Percentiles rank a stretch among this genome's conserved stretches.
phyloP scores from a whole-genome alignment of 2,329 filamentous ascomycete genomes.

The Corniculantispora saksenae region DNA sequence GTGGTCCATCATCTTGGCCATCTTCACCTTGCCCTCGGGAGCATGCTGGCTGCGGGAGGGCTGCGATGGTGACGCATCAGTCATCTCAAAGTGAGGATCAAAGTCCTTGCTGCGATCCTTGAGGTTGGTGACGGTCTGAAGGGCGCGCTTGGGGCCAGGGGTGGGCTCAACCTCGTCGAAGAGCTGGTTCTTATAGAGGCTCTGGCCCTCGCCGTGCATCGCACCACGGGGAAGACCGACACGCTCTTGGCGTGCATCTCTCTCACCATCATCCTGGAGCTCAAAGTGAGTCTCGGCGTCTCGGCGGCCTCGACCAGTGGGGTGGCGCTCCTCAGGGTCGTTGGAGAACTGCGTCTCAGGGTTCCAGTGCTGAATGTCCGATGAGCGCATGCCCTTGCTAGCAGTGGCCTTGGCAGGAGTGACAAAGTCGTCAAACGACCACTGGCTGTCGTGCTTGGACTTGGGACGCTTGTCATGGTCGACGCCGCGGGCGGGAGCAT shows the following conservation, averaged over 20 bases:
- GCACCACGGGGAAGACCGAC: constrained; percentile 52
- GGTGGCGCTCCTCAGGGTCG: constrained; percentile 59
- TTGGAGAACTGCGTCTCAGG: constrained; percentile 59
- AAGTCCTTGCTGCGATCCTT: constrained; percentile 76
- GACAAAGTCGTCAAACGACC: constrained; percentile 85
- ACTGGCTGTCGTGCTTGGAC: constrained; percentile 71
- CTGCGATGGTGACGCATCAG: constrained; percentile 63
- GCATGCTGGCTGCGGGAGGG: constrained; percentile 45
- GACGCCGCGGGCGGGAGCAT: constrained; percentile 45
- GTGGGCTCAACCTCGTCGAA: constrained; percentile 58
- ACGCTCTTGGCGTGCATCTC: constrained; percentile 50
- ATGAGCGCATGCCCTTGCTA: constrained; percentile 59
- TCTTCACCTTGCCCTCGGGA: constrained; percentile 65
- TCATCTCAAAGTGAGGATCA: constrained; percentile 74
- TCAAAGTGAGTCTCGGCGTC: constrained; percentile 84
- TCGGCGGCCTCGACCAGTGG: constrained; percentile 68
- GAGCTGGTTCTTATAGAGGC: constrained; percentile 76
- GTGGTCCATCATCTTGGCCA: constrained; percentile 71
- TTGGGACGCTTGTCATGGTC: constrained; percentile 46
- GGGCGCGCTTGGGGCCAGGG: constrained; percentile 44
- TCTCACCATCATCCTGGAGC: constrained; percentile 72
- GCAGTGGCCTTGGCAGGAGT: constrained; percentile 75
- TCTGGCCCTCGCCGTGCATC: constrained; percentile 66
- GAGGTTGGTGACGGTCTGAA: constrained; percentile 71
- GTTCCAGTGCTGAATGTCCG: constrained; percentile 79